These are phyloP conservation scores for Metschnikowia amazonensis DNA, from an alignment of 805 yeast genomes.

Conservation along the genomic window DNA sequence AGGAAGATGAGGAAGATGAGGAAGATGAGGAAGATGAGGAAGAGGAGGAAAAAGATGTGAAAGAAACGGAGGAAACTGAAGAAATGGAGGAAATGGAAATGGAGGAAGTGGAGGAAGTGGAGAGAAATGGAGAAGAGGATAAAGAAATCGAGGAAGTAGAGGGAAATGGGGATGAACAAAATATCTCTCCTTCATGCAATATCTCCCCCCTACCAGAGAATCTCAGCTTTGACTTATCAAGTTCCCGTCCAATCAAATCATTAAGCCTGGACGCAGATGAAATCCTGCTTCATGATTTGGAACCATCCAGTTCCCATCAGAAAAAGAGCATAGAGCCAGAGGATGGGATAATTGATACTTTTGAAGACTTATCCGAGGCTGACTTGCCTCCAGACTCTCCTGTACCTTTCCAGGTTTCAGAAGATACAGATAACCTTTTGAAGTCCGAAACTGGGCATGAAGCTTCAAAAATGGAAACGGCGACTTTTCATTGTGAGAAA, in stretches of 20 bases:
- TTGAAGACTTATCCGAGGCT: constrained; percentile 1
- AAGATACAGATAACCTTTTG: neutral
- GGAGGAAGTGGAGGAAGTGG: too few relatives aligned
- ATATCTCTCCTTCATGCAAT: too few relatives aligned
- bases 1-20: too few relatives aligned
- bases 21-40: too few relatives aligned
- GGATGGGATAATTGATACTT: neutral
- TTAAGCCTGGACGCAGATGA: too few relatives aligned
- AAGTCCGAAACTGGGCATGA: neutral
- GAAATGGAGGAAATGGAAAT: too few relatives aligned
- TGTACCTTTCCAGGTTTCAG: neutral
- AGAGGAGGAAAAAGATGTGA: too few relatives aligned
- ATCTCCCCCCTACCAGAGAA: too few relatives aligned
- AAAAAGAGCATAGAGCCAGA: neutral
- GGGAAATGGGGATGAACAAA: too few relatives aligned
- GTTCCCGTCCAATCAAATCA: neutral
- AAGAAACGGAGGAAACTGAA: too few relatives aligned
- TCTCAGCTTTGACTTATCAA: neutral
- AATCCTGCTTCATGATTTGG: neutral
- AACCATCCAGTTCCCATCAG: neutral
- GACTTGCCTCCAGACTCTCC: neutral
- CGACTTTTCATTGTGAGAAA: neutral
- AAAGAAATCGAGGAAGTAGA: too few relatives aligned
- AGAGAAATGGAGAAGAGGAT: too few relatives aligned
- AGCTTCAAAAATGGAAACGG: neutral